Conservation (phyloP, 768 basidiomycete genomes). For the Harrya chromipes region DNA sequence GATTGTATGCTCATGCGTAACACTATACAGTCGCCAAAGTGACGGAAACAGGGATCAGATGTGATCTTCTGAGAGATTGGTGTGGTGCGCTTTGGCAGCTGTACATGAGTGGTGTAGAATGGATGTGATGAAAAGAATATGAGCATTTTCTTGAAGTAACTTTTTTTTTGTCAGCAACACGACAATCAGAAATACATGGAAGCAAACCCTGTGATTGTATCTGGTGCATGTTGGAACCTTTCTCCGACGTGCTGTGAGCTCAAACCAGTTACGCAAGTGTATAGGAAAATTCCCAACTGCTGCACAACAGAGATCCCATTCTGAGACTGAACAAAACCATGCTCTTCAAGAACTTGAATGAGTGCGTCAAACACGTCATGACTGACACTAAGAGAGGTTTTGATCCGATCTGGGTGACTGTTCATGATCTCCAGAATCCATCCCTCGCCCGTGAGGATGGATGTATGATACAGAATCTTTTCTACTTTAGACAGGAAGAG, state of each 20-base stretch:
- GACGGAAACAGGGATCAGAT: neutral
- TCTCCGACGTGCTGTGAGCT: neutral
- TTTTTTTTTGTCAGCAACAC: neutral
- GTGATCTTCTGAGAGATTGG: neutral
- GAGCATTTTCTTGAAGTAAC: neutral
- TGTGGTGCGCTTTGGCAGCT: neutral
- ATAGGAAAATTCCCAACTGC: neutral
- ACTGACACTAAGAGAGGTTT: neutral
- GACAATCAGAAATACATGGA: too few species aligned
- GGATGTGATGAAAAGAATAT: neutral
- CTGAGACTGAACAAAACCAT: neutral
- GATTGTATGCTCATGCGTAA: too few species aligned
- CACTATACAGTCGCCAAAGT: too few species aligned
- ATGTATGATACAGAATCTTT: too few species aligned
- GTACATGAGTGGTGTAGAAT: neutral
- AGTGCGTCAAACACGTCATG: neutral
- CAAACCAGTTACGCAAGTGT: neutral
- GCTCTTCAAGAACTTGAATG: neutral
- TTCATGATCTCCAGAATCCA: neutral
- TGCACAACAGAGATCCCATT: neutral
- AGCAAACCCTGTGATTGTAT: neutral
- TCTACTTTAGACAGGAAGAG: too few species aligned
- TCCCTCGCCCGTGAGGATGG: neutral
- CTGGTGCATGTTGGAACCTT: neutral
- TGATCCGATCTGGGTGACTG: neutral